Percentiles rank a stretch among this genome's conserved stretches.
Evolutionary conservation across 495 filamentous ascomycete genomes (phyloP).

Genomic region (Penicillium bovifimosum): DNA sequence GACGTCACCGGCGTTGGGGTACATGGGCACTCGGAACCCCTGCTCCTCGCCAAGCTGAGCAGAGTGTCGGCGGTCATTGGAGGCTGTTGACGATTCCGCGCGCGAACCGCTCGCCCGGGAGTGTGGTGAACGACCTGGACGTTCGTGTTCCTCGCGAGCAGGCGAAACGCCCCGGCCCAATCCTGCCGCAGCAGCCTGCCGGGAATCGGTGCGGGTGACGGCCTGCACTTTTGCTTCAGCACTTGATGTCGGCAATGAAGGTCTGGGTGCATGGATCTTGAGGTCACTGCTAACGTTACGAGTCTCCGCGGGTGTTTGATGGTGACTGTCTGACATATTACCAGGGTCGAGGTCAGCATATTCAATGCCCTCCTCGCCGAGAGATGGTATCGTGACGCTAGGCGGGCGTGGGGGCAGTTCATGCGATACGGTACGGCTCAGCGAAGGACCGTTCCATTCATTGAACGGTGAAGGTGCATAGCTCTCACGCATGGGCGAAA

Average conservation of each 20-base stretch:
- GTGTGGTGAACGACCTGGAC: slow-evolving; percentile 45
- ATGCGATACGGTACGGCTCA: slow-evolving; percentile 44
- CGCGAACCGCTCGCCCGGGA: slow-evolving; percentile 41
- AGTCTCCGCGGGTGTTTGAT: slow-evolving; percentile 55
- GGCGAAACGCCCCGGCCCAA: slow-evolving; percentile 61
- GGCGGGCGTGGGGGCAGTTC: slow-evolving; percentile 57
- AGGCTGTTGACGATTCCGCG: slow-evolving; percentile 49
- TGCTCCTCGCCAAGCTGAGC: slow-evolving; percentile 61
- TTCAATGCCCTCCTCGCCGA: slow-evolving; percentile 86
- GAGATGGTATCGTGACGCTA: slow-evolving; percentile 73
- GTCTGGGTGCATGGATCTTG: slow-evolving; percentile 85
- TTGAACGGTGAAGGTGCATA: slow-evolving; percentile 86
- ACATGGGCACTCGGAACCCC: slow-evolving; percentile 94
- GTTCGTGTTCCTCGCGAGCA: slow-evolving; percentile 55
- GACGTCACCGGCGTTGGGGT: slow-evolving; percentile 88
- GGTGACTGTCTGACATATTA: slow-evolving; percentile 32
- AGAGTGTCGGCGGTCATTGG: slow-evolving; percentile 45
- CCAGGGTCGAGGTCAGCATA: slow-evolving; percentile 61
- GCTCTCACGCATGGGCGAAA: slow-evolving; percentile 69
- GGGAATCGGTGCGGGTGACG: slow-evolving; percentile 85
- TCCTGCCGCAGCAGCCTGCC: slow-evolving; percentile 73
- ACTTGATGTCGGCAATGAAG: slow-evolving; percentile 68
- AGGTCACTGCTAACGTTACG: slow-evolving; percentile 74
- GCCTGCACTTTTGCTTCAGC: slow-evolving; percentile 73
- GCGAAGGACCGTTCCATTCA: slow-evolving; percentile 48